phyloP scores from a whole-genome alignment of 345 rosid species.

The Eucalyptus grandis region DNA sequence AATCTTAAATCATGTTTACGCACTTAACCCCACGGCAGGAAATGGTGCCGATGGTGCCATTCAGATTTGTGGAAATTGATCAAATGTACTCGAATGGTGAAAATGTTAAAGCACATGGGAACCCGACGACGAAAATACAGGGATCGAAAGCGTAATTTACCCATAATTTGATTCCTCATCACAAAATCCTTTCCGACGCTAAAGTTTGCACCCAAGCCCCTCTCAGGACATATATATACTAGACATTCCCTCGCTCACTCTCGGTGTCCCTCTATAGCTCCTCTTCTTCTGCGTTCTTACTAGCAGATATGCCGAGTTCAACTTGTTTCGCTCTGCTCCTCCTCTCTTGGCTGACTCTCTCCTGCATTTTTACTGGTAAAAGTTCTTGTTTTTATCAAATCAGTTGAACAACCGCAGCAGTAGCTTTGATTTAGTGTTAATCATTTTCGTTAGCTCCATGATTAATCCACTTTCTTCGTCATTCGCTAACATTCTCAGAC shows the following conservation, averaged over 20 bases:
- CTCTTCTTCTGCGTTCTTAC: neutral
- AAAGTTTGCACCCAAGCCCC: neutral
- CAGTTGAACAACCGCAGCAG: neutral
- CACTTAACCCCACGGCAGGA: neutral
- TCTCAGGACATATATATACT: neutral
- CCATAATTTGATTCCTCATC: neutral
- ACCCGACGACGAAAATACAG: neutral
- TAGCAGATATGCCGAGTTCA: slow-evolving; percentile 14
- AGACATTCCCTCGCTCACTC: neutral
- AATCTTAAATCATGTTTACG: neutral
- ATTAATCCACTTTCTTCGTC: neutral
- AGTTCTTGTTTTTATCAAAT: neutral
- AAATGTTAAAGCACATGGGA: neutral
- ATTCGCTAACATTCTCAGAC: neutral
- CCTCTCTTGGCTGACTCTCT: slow-evolving; percentile 8
- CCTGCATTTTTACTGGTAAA: slow-evolving; percentile 14
- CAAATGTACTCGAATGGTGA: neutral
- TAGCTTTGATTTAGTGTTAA: neutral
- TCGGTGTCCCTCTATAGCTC: neutral
- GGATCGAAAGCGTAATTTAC: neutral
- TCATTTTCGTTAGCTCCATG: neutral
- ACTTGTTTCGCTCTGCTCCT: slow-evolving; percentile 3
- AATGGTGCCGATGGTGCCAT: neutral
- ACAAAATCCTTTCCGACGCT: neutral
- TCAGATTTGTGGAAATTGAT: neutral